phyloP scores from a whole-genome alignment of 2,329 filamentous ascomycete genomes.

The Paecilomyces niveus region DNA sequence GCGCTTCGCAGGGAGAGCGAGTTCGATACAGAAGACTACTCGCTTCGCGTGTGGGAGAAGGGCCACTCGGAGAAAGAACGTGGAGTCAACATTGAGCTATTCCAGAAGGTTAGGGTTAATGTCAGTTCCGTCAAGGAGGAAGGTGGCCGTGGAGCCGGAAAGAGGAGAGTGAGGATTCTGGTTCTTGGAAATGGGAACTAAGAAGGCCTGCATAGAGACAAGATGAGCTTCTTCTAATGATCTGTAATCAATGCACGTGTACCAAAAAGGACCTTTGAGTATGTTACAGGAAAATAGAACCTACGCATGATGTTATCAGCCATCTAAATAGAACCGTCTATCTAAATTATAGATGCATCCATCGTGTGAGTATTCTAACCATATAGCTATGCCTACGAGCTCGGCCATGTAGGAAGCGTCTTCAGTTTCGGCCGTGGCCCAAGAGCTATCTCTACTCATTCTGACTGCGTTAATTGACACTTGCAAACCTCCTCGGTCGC shows the following conservation, averaged over 20 bases:
- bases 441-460: too few relatives aligned
- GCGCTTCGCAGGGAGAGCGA: slow-evolving; percentile 57
- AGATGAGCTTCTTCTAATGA: neutral
- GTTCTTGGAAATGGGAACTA: slow-evolving; percentile 21
- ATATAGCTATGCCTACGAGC: too few relatives aligned
- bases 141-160: slow-evolving; percentile 65
- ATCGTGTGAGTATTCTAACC: too few relatives aligned
- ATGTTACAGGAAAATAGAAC: neutral
- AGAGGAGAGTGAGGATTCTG: slow-evolving; percentile 57
- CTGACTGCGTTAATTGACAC: too few relatives aligned
- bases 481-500: too few relatives aligned
- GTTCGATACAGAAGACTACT: slow-evolving; percentile 82
- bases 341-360: neutral
- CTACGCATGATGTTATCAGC: neutral
- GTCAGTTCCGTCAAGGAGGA: slow-evolving; percentile 93
- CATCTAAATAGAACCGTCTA: neutral
- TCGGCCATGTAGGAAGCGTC: too few relatives aligned
- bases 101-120: slow-evolving; percentile 82
- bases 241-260: neutral
- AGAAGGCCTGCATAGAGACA: neutral
- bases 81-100: slow-evolving; percentile 63
- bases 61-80: slow-evolving; percentile 33
- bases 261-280: neutral
- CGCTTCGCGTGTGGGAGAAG: slow-evolving; percentile 54
- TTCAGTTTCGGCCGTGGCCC: too few relatives aligned